Percentiles rank a stretch among this genome's conserved stretches.
Conservation (phyloP, 139 green algal species). For the Picochlorum sp. region DNA sequence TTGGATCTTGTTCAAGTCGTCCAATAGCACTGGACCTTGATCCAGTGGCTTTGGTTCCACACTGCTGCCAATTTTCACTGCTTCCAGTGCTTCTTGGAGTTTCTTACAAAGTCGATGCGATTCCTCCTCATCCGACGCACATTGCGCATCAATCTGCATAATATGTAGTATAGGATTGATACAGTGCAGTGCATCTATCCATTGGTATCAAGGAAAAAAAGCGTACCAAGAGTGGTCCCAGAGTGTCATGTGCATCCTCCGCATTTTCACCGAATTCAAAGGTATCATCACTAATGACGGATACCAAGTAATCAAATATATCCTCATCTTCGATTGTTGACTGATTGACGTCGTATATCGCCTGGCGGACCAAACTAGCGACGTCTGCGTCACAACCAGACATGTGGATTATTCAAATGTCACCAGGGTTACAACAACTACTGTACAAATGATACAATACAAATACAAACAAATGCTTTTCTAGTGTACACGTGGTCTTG, state of each 20-base stretch:
- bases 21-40: conserved; percentile 37
- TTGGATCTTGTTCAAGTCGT: conserved; percentile 14
- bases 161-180: too few species aligned
- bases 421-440: too few species aligned
- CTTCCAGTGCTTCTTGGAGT: conserved; percentile 19
- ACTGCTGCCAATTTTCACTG: background rate
- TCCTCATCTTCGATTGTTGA: conserved; percentile 14
- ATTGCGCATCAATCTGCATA: conserved; percentile 20
- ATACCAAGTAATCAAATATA: conserved; percentile 18
- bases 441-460: too few species aligned
- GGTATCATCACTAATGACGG: conserved; percentile 12
- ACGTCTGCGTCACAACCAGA: too few species aligned
- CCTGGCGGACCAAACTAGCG: too few species aligned
- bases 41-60: conserved; percentile 12
- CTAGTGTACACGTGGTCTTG: too few species aligned
- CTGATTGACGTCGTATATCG: background rate
- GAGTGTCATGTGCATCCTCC: conserved; percentile 19
- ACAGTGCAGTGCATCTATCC: too few species aligned
- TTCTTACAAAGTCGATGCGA: conserved; percentile 15
- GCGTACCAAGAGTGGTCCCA: conserved; percentile 22
- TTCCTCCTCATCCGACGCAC: conserved; percentile 17
- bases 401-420: too few species aligned
- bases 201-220: background rate
- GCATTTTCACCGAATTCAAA: conserved; percentile 23
- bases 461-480: too few species aligned